These are phyloP conservation scores for thale cress (Arabidopsis thaliana) DNA, from an alignment of 345 rosid genomes.

Conservation along the genomic window DNA sequence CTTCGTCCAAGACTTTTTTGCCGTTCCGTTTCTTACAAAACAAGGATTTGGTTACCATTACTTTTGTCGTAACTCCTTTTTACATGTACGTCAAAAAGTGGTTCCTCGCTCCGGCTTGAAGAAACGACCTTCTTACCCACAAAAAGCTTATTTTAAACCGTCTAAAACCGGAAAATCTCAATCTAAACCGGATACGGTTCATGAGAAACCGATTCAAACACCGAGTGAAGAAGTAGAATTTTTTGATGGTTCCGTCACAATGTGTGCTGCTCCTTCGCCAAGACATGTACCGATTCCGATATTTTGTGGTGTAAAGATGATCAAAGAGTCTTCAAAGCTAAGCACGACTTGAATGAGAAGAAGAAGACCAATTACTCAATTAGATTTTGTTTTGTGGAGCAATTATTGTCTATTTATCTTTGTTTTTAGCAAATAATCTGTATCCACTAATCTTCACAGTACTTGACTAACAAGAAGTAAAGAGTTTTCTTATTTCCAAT, in stretches of 20 bases:
- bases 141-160: background rate
- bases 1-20: background rate
- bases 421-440: no score
- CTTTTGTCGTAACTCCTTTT: background rate
- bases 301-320: constrained; percentile 1
- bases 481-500: no score
- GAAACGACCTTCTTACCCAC: background rate
- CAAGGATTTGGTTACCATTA: constrained; percentile 1
- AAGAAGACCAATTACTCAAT: no score
- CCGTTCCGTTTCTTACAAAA: constrained; percentile 24
- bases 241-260: constrained; percentile 19
- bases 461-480: no score
- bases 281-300: constrained; percentile 29
- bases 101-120: background rate
- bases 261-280: constrained; percentile 24
- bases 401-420: no score
- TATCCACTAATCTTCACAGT: no score
- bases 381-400: no score
- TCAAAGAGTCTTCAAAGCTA: background rate
- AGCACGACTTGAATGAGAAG: no score
- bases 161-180: background rate
- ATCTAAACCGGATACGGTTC: background rate
- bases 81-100: constrained; percentile 12
- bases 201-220: background rate
- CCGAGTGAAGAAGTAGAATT: background rate